phyloP scores from a whole-genome alignment of 2,329 filamentous ascomycete genomes.

The Fusarium veterinarium region DNA sequence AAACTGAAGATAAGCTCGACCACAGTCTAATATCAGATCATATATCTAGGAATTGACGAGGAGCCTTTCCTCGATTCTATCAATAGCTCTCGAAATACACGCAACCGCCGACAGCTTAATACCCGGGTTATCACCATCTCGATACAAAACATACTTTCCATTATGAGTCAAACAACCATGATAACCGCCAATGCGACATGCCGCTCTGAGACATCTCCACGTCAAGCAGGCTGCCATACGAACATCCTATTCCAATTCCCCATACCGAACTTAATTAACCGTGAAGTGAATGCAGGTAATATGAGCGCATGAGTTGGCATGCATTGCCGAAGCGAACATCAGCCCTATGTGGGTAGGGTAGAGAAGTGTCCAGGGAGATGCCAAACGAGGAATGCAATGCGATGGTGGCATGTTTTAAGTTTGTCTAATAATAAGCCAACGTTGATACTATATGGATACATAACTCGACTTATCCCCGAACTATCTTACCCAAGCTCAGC shows the following conservation, averaged over 20 bases:
- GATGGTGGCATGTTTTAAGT: slow-evolving; percentile 1
- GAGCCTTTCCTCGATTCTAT: not conserved
- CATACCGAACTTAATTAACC: not conserved
- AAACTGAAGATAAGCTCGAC: not conserved
- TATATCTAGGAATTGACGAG: not conserved
- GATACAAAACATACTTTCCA: not conserved
- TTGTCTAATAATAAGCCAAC: not conserved
- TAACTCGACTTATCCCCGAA: not conserved
- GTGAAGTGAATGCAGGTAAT: slow-evolving; percentile 1
- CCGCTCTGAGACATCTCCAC: slow-evolving; percentile 11
- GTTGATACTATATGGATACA: not conserved
- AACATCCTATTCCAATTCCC: not conserved
- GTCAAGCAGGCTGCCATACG: slow-evolving; percentile 28
- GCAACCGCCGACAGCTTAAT: not conserved
- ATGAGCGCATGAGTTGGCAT: slow-evolving; percentile 19
- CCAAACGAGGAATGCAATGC: slow-evolving; percentile 25
- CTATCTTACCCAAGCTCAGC: not conserved
- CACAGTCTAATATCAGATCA: not conserved
- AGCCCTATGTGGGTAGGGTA: slow-evolving; percentile 12
- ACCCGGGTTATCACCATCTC: not conserved
- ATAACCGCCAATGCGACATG: slow-evolving; percentile 12
- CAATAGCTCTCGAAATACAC: not conserved
- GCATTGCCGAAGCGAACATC: slow-evolving; percentile 10
- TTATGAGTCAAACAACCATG: slow-evolving; percentile 24
- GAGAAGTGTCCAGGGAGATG: not conserved